Evolutionary conservation across 352 stramenopile species (phyloP), one percentile per base, ranked within the genome.

Genomic region (Globisporangium emineosum): DNA sequence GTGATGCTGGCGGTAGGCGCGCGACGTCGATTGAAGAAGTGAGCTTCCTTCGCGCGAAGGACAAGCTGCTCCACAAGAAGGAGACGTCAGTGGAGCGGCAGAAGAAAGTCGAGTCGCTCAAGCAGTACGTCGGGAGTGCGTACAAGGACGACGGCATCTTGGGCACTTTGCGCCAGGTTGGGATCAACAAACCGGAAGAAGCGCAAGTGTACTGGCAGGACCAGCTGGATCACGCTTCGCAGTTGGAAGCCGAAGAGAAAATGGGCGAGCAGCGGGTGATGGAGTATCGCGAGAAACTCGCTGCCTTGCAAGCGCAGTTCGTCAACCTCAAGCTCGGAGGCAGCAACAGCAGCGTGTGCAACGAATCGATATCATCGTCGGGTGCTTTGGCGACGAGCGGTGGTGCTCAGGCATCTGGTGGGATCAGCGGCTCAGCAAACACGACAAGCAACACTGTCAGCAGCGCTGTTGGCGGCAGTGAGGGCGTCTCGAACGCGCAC

Each of bases 61-160:
- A 90, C 47, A 90, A 90, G 60, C 60, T 91, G 51, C 76, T 90
- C 51, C 83, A 90, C 60, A 91, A 91, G 76, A 83, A 85, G 52
- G 83, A 89, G 58, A 88, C 79, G 15, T 79, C 75, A 23, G 40
- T 77, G 17, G 76, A 76, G 30, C 76, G 83, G 19, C 77, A 87
- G 19, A 77, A 81, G 54, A 87, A 91, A 50, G 64, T 69, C 15
- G 78, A 88, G 47, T 83, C 65, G 54, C 71, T 92, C 33, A 83
- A 90, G 45, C 50, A 86, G 23, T 94, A 92, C 53, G 60, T 90
- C n/a, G 82, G 83, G 2, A 88, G 80, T 40, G 70, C 78, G 25
- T 91, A 79, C 72, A 88, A 86, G 57, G 83, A 91, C 57, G 83
- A 92, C 50, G 85, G 83, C 9, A 71, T 94, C 53, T 58, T 94